phyloP scores from a whole-genome alignment of 371 early-diverging fungal genomes.

The Apophysomyces trapeziformis region DNA sequence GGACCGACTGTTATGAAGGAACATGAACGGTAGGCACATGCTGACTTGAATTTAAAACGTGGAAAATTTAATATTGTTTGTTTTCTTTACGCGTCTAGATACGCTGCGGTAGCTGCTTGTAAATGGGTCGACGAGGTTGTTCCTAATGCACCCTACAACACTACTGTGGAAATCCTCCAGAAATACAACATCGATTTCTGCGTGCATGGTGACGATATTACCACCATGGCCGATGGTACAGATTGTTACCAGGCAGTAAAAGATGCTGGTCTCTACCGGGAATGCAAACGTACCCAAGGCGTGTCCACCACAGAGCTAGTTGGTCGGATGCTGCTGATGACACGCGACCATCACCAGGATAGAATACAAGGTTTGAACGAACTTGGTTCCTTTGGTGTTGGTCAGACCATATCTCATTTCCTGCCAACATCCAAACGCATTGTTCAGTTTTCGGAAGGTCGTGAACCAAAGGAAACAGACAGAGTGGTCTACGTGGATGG shows the following conservation, averaged over 20 bases:
- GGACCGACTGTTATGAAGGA: slow-evolving; percentile 96
- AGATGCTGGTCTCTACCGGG: slow-evolving; percentile 91
- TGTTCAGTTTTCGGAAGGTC: slow-evolving; percentile 86
- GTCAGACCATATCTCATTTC: slow-evolving; percentile 77
- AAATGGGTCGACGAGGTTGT: slow-evolving; percentile 97
- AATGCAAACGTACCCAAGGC: slow-evolving; percentile 93
- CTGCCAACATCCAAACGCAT: slow-evolving; percentile 86
- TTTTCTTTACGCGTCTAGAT: slow-evolving; percentile 48
- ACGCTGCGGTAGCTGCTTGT: slow-evolving; percentile 93
- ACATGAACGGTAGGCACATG: slow-evolving; percentile 78
- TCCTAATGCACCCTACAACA: slow-evolving; percentile 92
- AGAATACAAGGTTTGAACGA: slow-evolving; percentile 56
- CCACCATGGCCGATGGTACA: slow-evolving; percentile 91
- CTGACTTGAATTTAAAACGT: neutral
- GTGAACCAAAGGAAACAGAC: slow-evolving; percentile 69
- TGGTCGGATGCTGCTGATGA: slow-evolving; percentile 94
- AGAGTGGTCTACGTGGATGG: slow-evolving; percentile 95
- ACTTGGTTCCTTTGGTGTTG: slow-evolving; percentile 63
- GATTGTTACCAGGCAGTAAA: slow-evolving; percentile 96
- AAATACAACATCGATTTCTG: slow-evolving; percentile 89
- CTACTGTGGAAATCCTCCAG: slow-evolving; percentile 82
- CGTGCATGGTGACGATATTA: slow-evolving; percentile 97
- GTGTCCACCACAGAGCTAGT: slow-evolving; percentile 96
- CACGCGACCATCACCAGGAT: slow-evolving; percentile 80
- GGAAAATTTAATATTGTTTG: neutral